Percentiles rank a stretch among this genome's conserved stretches.
phyloP scores from a whole-genome alignment of 768 basidiomycete genomes.

The Candolleomyces eurysporus region DNA sequence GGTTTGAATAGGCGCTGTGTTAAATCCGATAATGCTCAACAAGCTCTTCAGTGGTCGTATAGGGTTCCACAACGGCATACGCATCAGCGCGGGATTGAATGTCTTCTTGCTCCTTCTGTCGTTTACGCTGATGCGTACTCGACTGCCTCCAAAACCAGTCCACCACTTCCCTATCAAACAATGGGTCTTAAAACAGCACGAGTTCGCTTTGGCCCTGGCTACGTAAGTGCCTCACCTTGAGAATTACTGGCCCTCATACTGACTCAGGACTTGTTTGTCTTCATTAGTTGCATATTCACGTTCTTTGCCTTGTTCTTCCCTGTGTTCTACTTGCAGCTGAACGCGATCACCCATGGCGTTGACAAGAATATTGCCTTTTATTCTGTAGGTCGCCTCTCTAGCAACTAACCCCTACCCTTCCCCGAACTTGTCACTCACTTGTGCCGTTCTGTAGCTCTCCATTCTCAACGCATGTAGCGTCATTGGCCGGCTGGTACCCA shows the following conservation, averaged over 20 bases:
- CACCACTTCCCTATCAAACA: conserved; percentile 18
- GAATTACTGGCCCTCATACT: background rate
- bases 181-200: conserved; percentile 26
- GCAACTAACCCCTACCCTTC: background rate
- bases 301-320: conserved; percentile 42
- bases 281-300: conserved; percentile 23
- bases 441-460: conserved; percentile 33
- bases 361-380: conserved; percentile 45
- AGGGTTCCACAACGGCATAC: conserved; percentile 40
- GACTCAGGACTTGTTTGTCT: background rate
- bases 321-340: conserved; percentile 50
- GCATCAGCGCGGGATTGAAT: conserved; percentile 37
- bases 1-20: conserved; percentile 38
- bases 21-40: conserved; percentile 63
- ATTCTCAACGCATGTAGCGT: conserved; percentile 53
- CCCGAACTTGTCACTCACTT: background rate
- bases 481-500: conserved; percentile 49
- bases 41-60: conserved; percentile 33
- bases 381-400: conserved; percentile 17
- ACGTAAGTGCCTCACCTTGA: conserved; percentile 10
- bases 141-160: conserved; percentile 29
- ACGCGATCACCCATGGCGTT: conserved; percentile 42
- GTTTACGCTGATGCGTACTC: conserved; percentile 28
- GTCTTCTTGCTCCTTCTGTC: conserved; percentile 30
- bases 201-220: conserved; percentile 19